Conservation (phyloP, 176 grass and related monocot species). For the Areca catechu region DNA sequence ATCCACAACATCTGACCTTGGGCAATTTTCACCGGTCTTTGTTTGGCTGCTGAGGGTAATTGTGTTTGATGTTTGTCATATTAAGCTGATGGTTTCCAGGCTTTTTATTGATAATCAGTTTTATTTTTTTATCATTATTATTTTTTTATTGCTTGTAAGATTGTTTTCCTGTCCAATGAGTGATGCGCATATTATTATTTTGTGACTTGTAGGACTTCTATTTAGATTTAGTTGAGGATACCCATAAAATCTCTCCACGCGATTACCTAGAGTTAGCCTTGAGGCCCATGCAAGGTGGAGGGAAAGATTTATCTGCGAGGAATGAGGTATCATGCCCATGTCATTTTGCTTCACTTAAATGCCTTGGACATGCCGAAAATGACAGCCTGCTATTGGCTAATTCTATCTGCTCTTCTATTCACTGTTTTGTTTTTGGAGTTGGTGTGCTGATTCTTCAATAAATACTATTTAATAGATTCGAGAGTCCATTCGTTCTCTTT, state of each 20-base stretch:
- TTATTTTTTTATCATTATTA: neutral
- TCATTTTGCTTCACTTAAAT: conserved; percentile 3
- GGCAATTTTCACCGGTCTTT: conserved; percentile 74
- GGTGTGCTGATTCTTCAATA: conserved; percentile 13
- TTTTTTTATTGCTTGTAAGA: neutral
- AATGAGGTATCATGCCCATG: conserved; percentile 54
- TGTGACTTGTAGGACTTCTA: conserved; percentile 50
- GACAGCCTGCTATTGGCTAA: neutral
- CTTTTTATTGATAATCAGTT: neutral
- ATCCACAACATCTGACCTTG: conserved; percentile 45
- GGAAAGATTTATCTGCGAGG: conserved; percentile 51
- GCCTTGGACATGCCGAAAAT: neutral
- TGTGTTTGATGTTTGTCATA: neutral
- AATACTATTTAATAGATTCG: conserved; percentile 44
- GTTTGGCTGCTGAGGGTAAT: conserved; percentile 69
- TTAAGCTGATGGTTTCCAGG: too few species aligned
- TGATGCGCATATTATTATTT: neutral
- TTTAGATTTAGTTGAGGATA: conserved; percentile 60
- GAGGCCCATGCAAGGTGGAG: conserved; percentile 52
- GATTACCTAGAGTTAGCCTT: conserved; percentile 77
- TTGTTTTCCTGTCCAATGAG: neutral
- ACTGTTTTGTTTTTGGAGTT: conserved; percentile 9
- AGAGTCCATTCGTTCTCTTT: conserved; percentile 60
- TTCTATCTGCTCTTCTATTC: neutral
- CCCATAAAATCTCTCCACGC: conserved; percentile 49